Conservation (phyloP, 2,329 filamentous ascomycete species). For the Aspergillus sergii region DNA sequence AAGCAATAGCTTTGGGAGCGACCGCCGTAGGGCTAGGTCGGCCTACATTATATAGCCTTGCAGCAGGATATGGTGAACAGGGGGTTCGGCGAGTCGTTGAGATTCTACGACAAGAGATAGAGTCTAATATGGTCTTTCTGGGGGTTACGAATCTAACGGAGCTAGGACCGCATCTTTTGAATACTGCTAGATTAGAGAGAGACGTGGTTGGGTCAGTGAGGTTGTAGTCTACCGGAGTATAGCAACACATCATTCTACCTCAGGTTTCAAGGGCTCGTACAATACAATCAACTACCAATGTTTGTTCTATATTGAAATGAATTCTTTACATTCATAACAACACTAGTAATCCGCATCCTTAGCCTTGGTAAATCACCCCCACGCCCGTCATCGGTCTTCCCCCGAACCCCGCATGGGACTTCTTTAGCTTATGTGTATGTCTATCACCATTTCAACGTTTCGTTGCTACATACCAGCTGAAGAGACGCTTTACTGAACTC, state of each 20-base stretch:
- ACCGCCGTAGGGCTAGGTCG: constrained; percentile 66
- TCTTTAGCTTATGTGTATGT: background rate
- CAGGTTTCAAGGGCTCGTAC: background rate
- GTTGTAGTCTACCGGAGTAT: constrained; percentile 18
- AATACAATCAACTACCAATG: background rate
- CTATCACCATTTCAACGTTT: background rate
- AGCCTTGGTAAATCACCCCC: background rate
- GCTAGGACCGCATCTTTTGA: constrained; percentile 33
- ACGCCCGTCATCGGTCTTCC: constrained; percentile 6
- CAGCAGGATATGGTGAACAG: constrained; percentile 58
- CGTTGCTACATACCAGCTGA: background rate
- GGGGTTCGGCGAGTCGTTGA: constrained; percentile 52
- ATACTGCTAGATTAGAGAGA: constrained; percentile 34
- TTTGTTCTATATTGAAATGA: background rate
- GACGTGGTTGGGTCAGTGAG: constrained; percentile 34
- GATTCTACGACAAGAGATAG: constrained; percentile 37
- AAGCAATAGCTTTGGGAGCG: constrained; percentile 67
- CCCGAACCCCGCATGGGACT: constrained; percentile 10
- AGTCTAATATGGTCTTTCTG: constrained; percentile 38
- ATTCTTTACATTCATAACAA: background rate
- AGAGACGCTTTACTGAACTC: background rate
- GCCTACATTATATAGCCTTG: constrained; percentile 61
- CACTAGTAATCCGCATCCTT: background rate
- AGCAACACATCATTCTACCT: background rate
- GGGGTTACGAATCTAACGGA: constrained; percentile 32